Evolutionary conservation across 2,329 filamentous ascomycete species (phyloP), one percentile per base, ranked within the genome.

Genomic region (Penicillium sp.): DNA sequence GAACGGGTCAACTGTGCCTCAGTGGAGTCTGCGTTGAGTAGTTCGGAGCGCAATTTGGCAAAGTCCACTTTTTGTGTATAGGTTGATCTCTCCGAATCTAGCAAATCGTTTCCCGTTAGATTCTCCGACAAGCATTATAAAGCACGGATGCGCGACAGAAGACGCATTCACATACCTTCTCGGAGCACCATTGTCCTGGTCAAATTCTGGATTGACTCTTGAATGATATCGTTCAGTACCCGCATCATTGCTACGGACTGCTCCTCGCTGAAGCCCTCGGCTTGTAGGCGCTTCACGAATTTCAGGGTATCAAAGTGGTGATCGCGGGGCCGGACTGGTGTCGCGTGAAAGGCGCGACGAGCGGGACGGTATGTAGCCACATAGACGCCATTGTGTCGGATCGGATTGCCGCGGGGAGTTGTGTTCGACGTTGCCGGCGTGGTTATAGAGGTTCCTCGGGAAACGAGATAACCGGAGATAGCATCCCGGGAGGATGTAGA

Each of bases 181-280:
- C 92, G 91, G 46, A 96, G 84, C 41, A 99, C 94, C 94, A 99
- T 99, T 16, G 93, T 97, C 62, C 93, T 87, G 0, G 93, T 97
- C 49, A 99, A 83, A 76, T 97, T 97, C 74, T 97, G 93, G 67
- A 99, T 97, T 72, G 91, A 96, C 78, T 99, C 94, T 74, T 97
- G 91, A 64, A 99, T 97, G 10, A 97, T 93, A 74, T 97, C 92
- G 76, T 92, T 92, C 39, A 99, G 81, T 7, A 97, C 91, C 72
- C 90, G 91, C 94, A 99, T 97, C 89, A 97, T 94, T n/a, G 94
- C 93, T 27, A 91, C 92, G 2, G 92, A 88, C 76, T 99, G 94
- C 65, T 92, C 89, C 75, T 97, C 93, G 25, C 91, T 96, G 74
- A 97, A 97, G 0, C 94, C 94, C 73, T 99, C 94, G 64, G 85